Percentiles rank a stretch among this genome's conserved stretches.
Conservation (phyloP, 352 stramenopile genomes). For the Globisporangium paddicum region DNA sequence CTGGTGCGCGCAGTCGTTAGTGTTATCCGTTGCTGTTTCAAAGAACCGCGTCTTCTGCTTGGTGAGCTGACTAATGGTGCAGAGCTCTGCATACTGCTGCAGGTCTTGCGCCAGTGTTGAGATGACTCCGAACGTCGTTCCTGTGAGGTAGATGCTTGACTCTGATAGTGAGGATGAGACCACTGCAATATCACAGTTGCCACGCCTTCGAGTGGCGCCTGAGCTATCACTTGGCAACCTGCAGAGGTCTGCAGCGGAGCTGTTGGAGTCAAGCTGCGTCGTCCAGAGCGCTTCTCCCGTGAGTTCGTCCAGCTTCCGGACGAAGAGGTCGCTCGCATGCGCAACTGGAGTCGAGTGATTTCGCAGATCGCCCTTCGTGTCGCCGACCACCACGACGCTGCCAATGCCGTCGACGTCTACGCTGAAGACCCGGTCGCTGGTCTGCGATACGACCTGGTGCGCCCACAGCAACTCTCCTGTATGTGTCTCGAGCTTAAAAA, state of each 20-base stretch:
- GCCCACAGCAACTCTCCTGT: constrained; percentile 11
- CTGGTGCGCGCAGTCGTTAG: constrained; percentile 3
- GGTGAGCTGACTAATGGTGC: constrained; percentile 3
- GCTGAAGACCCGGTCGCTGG: constrained; percentile 19
- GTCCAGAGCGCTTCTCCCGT: constrained; percentile 20
- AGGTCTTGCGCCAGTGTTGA: constrained; percentile 16
- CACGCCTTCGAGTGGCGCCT: constrained; percentile 1
- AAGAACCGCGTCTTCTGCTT: constrained; percentile 2
- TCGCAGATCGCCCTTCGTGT: constrained; percentile 18
- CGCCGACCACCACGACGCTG: constrained; percentile 19
- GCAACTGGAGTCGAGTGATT: not conserved
- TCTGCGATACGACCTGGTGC: not conserved
- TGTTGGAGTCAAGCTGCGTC: constrained; percentile 1
- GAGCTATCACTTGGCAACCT: not conserved
- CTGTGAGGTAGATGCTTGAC: constrained; percentile 14
- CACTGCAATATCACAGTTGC: constrained; percentile 4
- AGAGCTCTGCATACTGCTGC: constrained; percentile 14
- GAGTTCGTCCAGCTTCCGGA: constrained; percentile 11
- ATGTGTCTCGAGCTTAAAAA: constrained; percentile 11
- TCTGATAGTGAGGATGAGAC: not conserved
- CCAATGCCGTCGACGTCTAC: constrained; percentile 8
- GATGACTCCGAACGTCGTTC: constrained; percentile 16
- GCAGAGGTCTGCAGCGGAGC: constrained; percentile 2
- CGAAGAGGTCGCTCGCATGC: constrained; percentile 20
- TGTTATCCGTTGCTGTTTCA: not conserved